These are phyloP conservation scores for Phialophora macrospora DNA, from an alignment of 2,329 filamentous ascomycete species.

Conservation along the genomic window DNA sequence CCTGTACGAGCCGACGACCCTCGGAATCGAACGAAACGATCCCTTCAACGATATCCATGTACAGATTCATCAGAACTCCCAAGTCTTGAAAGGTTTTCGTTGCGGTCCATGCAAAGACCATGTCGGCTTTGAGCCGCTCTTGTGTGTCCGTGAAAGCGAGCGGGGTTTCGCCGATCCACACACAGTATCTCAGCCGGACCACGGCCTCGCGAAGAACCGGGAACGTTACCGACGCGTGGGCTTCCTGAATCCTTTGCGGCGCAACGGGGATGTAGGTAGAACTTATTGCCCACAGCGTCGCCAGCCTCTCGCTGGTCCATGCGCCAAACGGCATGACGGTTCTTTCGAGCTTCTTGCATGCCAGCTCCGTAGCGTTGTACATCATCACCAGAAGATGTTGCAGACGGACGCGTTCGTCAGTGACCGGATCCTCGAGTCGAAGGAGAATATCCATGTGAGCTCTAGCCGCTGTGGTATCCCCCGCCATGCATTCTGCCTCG, in stretches of 20 bases:
- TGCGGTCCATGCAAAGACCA: conserved; percentile 23
- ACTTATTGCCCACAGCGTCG: conserved; percentile 3
- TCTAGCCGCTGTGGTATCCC: conserved; percentile 13
- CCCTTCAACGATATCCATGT: conserved; percentile 19
- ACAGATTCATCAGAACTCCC: conserved; percentile 17
- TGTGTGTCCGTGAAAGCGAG: conserved; percentile 12
- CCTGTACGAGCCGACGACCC: conserved; percentile 16
- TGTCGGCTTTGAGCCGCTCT: conserved; percentile 10
- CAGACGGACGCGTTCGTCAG: conserved; percentile 6
- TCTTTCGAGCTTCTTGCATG: conserved; percentile 20
- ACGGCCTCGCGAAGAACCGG: conserved; percentile 2
- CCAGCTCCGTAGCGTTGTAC: conserved; percentile 17
- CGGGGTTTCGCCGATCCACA: conserved; percentile 9
- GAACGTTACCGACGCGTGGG: not conserved
- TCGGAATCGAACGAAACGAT: not conserved
- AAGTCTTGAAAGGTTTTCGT: conserved; percentile 22
- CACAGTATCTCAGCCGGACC: conserved; percentile 14
- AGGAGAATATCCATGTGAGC: conserved; percentile 21
- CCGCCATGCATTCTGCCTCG: conserved; percentile 17
- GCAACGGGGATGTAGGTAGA: not conserved
- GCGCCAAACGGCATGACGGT: conserved; percentile 16
- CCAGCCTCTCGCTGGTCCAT: not conserved
- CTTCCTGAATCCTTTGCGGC: not conserved
- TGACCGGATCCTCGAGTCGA: conserved; percentile 8
- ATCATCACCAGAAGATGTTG: conserved; percentile 16